Base-by-base conservation (phyloP, 495 filamentous ascomycete species). In the Viridothelium virens region DNA sequence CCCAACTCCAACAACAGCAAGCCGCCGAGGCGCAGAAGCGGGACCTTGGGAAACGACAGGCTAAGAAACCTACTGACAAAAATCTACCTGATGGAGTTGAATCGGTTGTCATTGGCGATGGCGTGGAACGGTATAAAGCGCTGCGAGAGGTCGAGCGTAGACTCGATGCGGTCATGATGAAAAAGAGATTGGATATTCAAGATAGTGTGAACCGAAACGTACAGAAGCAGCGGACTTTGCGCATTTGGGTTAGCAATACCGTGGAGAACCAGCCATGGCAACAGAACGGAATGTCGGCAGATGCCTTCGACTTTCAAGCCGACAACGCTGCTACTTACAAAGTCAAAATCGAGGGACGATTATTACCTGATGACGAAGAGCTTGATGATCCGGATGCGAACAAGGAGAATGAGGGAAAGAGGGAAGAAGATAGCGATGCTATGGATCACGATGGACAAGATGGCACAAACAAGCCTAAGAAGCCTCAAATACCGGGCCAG, bases 231-330 rank as follows among this genome's bases (percentile, higher is more conserved):
- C 88, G 88, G 72, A 96, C 89, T 31, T 78, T 99, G 75, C 88
- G 91, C 68, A 86, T 99, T 65, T 97, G 92, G 91, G 88, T 99
- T 68, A 91, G 89, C 73, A 99, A 99, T 74, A 96, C 92, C 1
- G 90, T 88, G 33, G 92, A 97, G 76, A 89, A 90, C 71, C 95
- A 97, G 76, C 88, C 90, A 18, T 97, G 95, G 95, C 95, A 97
- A 79, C 82, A 79, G 16, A 84, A 79, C 66, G 25, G 53, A 5
- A 59, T 59, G 53, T 59, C 53, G 53, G 53, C 53, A 36, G 85
- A 90, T 67, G 81, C 79, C 14, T 91, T 91, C 66, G 90, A 92
- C 72, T 93, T 92, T 69, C 84, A 80, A 56, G 83, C 82, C 41
- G 89, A 84, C 66, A 77, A 81, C 41, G 85, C 87, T 61, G 84